Conservation (phyloP, 2,329 filamentous ascomycete genomes). For the Xylariaceae sp. region DNA sequence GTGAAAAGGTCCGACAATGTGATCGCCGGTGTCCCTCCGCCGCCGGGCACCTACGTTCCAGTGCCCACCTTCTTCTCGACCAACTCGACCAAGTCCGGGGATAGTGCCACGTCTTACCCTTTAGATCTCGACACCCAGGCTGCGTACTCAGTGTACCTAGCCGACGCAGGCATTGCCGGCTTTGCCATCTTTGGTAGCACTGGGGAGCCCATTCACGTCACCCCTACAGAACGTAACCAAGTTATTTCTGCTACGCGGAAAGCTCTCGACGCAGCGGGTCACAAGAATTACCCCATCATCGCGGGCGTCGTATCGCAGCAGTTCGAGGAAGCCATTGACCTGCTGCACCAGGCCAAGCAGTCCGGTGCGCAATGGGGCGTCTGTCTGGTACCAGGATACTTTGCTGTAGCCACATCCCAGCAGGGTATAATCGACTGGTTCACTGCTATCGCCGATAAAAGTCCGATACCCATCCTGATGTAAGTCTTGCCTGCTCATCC, state of each 20-base stretch:
- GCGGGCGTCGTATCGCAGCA: constrained; percentile 38
- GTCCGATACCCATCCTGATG: constrained; percentile 66
- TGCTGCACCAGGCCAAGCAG: constrained; percentile 55
- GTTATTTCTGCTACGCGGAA: constrained; percentile 62
- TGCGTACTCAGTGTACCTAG: constrained; percentile 65
- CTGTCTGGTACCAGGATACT: constrained; percentile 70
- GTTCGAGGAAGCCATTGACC: constrained; percentile 51
- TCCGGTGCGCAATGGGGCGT: constrained; percentile 69
- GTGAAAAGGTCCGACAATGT: constrained; percentile 22
- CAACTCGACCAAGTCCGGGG: constrained; percentile 41
- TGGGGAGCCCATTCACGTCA: constrained; percentile 69
- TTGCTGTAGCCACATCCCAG: constrained; percentile 64
- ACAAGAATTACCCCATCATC: constrained; percentile 65
- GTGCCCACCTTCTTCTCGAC: constrained; percentile 68
- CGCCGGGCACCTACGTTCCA: constrained; percentile 64
- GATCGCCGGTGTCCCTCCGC: constrained; percentile 44
- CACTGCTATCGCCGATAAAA: constrained; percentile 64
- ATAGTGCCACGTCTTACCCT: constrained; percentile 53
- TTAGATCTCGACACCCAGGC: constrained; percentile 66
- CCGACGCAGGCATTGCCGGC: constrained; percentile 64
- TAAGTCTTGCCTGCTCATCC: constrained; percentile 43
- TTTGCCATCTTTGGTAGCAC: constrained; percentile 69
- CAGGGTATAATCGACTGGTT: constrained; percentile 68
- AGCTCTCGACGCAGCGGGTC: constrained; percentile 62
- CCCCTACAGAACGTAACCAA: constrained; percentile 60